Conservation (phyloP, 441 rosid genomes). For the Arabidopsis lyrata region DNA sequence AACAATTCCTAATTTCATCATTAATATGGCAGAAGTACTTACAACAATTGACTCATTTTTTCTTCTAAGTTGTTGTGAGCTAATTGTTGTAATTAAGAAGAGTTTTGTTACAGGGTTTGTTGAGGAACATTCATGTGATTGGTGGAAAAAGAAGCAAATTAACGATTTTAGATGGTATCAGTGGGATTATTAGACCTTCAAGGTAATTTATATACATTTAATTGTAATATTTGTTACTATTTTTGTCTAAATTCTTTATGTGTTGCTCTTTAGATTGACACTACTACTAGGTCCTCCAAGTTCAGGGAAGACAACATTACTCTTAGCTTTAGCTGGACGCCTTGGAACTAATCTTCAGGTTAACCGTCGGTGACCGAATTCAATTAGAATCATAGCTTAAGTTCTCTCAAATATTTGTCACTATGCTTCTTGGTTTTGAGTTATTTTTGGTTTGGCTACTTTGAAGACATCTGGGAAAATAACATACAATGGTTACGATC, state of each 20-base stretch:
- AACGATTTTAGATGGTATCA: conserved; percentile 78
- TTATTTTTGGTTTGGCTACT: conserved; percentile 8
- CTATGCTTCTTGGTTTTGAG: neutral
- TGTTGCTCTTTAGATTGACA: conserved; percentile 66
- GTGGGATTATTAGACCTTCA: conserved; percentile 91
- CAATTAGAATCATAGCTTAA: conserved; percentile 1
- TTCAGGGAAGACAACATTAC: conserved; percentile 96
- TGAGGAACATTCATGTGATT: conserved; percentile 67
- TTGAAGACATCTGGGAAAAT: conserved; percentile 83
- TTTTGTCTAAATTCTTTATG: conserved; percentile 18
- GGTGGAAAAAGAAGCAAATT: conserved; percentile 74
- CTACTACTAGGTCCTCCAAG: conserved; percentile 97
- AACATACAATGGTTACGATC: conserved; percentile 80
- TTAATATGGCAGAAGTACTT: conserved; percentile 88
- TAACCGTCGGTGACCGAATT: neutral
- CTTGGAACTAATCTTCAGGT: conserved; percentile 83
- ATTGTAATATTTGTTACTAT: too few relatives aligned
- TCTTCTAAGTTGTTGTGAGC: neutral
- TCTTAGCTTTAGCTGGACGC: conserved; percentile 95
- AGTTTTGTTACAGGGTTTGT: conserved; percentile 59
- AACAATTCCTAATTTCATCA: conserved; percentile 90
- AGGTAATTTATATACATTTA: conserved; percentile 51
- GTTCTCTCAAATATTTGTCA: neutral
- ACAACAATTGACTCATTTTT: neutral
- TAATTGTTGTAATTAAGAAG: conserved; percentile 2